Evolutionary conservation across 2,329 filamentous ascomycete genomes (phyloP).

Genomic region (Sporothrix brasiliensis): DNA sequence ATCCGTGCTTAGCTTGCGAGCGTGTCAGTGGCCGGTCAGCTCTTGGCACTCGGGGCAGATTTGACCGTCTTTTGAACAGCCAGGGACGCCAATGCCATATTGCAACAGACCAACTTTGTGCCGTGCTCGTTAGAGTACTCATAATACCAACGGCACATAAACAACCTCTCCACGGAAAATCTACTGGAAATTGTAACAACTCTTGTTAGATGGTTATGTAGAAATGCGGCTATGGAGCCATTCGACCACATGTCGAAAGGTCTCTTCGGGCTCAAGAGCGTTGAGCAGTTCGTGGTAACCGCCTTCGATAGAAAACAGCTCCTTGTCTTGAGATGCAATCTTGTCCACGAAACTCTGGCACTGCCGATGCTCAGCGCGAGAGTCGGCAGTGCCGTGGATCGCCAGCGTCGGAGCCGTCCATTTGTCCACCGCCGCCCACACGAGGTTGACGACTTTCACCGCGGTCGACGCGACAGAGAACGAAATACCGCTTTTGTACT

Average conservation of each 20-base stretch:
- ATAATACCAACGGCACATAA: too few species aligned
- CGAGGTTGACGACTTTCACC: neutral
- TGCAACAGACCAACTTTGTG: neutral
- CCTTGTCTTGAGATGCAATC: slow-evolving; percentile 11
- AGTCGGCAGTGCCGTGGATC: slow-evolving; percentile 5
- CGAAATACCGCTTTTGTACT: slow-evolving; percentile 3
- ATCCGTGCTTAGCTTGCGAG: slow-evolving; percentile 12
- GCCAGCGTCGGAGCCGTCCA: neutral
- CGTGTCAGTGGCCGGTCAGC: neutral
- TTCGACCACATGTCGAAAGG: neutral
- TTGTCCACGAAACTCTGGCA: neutral
- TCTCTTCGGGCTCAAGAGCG: neutral
- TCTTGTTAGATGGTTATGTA: neutral
- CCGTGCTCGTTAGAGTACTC: neutral
- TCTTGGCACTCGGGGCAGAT: neutral
- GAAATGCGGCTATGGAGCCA: neutral
- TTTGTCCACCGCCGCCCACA: neutral
- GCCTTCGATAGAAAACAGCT: slow-evolving; percentile 3
- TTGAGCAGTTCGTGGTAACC: slow-evolving; percentile 2
- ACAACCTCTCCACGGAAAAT: too few species aligned
- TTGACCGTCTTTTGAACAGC: neutral
- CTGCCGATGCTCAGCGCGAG: neutral
- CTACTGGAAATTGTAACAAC: neutral
- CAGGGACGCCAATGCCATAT: neutral
- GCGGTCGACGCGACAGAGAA: slow-evolving; percentile 6